Percentiles rank a stretch among this genome's conserved stretches.
phyloP scores from a whole-genome alignment of 2,329 filamentous ascomycete species.

The Intubia oerlemansii region DNA sequence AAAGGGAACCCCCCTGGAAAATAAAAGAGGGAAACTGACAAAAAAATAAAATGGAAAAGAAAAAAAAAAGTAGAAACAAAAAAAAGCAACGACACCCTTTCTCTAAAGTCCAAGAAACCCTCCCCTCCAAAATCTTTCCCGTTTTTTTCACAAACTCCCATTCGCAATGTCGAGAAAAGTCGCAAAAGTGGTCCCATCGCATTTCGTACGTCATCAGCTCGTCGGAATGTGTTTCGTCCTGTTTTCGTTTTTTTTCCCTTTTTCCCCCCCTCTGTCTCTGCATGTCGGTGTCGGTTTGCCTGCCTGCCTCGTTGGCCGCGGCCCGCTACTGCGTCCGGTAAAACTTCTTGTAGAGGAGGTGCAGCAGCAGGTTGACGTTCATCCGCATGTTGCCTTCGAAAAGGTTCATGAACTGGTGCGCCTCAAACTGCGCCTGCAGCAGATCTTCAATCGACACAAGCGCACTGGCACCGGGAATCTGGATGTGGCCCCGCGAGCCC shows the following conservation, averaged over 20 bases:
- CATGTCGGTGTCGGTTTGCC: too few species aligned
- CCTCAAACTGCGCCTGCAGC: slow-evolving; percentile 91
- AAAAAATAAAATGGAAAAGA: neutral
- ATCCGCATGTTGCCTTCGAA: slow-evolving; percentile 73
- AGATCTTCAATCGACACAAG: slow-evolving; percentile 81
- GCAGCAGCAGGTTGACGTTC: slow-evolving; percentile 91
- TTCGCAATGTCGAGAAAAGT: slow-evolving; percentile 1
- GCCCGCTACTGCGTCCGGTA: too few species aligned
- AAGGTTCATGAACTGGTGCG: slow-evolving; percentile 85
- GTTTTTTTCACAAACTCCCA: too few species aligned
- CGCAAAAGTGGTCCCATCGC: neutral
- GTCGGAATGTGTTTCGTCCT: neutral
- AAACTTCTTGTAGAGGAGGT: slow-evolving; percentile 98
- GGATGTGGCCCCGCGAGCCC: slow-evolving; percentile 76
- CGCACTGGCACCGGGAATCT: slow-evolving; percentile 83
- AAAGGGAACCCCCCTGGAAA: neutral
- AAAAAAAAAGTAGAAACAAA: neutral
- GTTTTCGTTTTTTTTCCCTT: too few species aligned
- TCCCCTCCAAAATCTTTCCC: too few species aligned
- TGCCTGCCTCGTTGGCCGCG: too few species aligned
- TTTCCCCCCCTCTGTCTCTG: too few species aligned
- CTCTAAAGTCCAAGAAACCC: neutral
- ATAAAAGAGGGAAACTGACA: neutral
- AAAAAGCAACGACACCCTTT: neutral
- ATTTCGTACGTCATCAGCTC: neutral